Base-by-base conservation (phyloP, 345 rosid species). In the Brassica cretica region DNA sequence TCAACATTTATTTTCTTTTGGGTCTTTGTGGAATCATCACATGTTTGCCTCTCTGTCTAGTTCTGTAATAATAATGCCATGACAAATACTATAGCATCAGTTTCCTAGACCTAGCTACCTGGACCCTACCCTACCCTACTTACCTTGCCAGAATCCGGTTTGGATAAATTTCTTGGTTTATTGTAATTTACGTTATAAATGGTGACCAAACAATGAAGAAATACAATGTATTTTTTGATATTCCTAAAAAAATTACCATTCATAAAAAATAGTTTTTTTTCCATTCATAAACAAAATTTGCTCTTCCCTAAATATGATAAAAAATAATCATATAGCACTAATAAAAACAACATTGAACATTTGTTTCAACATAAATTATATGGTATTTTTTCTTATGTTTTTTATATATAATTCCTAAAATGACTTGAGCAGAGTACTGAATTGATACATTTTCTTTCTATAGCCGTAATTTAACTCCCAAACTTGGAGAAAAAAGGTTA, bases 11-110 rank as follows among this genome's bases (percentile, higher is more conserved):
- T 0, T 64, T 37, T 71, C 30, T 77, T 71, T 72, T 72, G 81
- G 80, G 81, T 78, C 62, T 66, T 29, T 64, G 64, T 49, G 81
- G 76, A 78, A 78, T 78, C 73, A 78, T 78, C 81, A 78, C 81
- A 79, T 79, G 78, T 79, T 79, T 79, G 82, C 78, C 67, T 73
- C 62, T 73, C 69, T 73, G 77, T 72, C 77, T 66, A 35, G 11
- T 46, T 72, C 55, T 72, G 77, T 72, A 46, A 72, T 60, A 66
- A 66, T 67, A 79, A 79, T 66, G 70, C 24, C 78, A 78, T 67
- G 74, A 24, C 68, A 32, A 53, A 58, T 78, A 21, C 78, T n/a
- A 14, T 61, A 67, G 5, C 65, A 49, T 73, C 73, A 60, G 70
- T 66, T 35, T 73, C 53, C 64, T 61, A 32, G 12, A 32, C 46